These are phyloP conservation scores for Leucosporidium scottii DNA, from an alignment of 768 basidiomycete genomes.

Conservation along the genomic window DNA sequence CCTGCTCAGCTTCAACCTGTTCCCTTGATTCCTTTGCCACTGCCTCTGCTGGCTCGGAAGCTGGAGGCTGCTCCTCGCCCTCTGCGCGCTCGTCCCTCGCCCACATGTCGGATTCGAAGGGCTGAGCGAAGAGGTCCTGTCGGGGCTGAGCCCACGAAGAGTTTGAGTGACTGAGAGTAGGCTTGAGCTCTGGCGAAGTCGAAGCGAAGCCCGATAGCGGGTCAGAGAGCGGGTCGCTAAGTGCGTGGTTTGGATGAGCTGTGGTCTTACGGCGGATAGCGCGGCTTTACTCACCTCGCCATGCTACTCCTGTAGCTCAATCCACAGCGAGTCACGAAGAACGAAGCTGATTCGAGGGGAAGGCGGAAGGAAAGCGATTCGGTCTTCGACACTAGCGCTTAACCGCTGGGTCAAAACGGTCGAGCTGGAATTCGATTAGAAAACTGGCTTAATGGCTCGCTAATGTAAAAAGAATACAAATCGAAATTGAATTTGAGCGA, in stretches of 20 bases:
- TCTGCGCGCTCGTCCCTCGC: neutral
- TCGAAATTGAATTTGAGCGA: too few relatives aligned
- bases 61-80: neutral
- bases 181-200: neutral
- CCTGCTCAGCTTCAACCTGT: neutral
- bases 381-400: too few relatives aligned
- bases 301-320: neutral
- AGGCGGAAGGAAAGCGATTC: too few relatives aligned
- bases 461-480: too few relatives aligned
- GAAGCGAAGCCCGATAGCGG: neutral
- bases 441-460: too few relatives aligned
- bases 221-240: conserved; percentile 2
- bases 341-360: too few relatives aligned
- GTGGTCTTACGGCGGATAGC: neutral
- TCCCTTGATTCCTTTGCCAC: neutral
- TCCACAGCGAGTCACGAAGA: too few relatives aligned
- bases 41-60: neutral
- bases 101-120: neutral
- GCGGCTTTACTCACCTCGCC: neutral
- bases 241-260: neutral
- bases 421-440: too few relatives aligned
- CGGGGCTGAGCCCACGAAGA: neutral
- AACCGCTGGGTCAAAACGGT: too few relatives aligned
- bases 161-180: neutral
- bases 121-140: conserved; percentile 9